Percentiles rank a stretch among this genome's conserved stretches.
phyloP scores from a whole-genome alignment of 73 alveolate species.

The Paramecium pentaurelia region DNA sequence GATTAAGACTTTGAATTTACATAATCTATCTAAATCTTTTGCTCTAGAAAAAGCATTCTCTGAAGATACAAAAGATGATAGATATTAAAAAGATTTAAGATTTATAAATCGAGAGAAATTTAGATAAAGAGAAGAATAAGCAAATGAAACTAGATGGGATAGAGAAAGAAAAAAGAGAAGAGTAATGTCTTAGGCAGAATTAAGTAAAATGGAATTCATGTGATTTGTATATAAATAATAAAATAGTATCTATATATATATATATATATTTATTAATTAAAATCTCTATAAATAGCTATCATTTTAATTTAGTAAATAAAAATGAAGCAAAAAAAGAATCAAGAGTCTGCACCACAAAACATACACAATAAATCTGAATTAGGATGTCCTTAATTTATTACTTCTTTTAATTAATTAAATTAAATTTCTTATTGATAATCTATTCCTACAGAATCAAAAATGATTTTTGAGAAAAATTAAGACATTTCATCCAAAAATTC shows the following conservation, averaged over 20 bases:
- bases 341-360: constrained; percentile 48
- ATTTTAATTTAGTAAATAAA: not conserved
- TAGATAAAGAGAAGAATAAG: constrained; percentile 70
- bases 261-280: too few relatives aligned
- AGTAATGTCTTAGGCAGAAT: constrained; percentile 34
- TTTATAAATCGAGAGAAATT: constrained; percentile 68
- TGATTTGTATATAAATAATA: constrained; percentile 29
- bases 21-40: constrained; percentile 72
- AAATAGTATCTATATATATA: not conserved
- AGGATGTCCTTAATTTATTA: not conserved
- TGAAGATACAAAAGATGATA: constrained; percentile 69
- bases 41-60: constrained; percentile 78
- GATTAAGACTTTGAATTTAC: constrained; percentile 73
- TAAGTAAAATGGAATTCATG: constrained; percentile 56
- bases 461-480: not conserved
- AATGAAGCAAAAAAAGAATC: not conserved
- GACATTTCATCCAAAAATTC: constrained; percentile 28
- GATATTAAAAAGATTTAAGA: constrained; percentile 71
- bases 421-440: not conserved
- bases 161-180: constrained; percentile 44
- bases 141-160: constrained; percentile 70
- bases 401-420: constrained; percentile 3
- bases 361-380: constrained; percentile 31
- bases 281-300: not conserved
- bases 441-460: not conserved